Percentiles rank a stretch among this genome's conserved stretches.
Evolutionary conservation across 2,329 filamentous ascomycete species (phyloP).

Genomic region (Fusarium marasasianum): DNA sequence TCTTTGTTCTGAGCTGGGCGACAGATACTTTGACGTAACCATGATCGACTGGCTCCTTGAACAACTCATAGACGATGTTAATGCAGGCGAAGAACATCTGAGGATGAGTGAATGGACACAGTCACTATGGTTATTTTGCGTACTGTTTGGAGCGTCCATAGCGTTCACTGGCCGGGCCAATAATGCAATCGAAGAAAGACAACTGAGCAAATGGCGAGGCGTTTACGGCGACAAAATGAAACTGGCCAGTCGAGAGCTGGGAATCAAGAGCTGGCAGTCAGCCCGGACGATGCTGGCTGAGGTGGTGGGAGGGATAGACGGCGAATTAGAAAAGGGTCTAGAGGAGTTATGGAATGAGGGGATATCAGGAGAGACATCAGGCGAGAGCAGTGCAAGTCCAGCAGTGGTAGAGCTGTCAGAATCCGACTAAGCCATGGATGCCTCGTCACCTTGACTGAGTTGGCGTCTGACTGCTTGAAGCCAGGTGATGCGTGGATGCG

Average conservation of each 20-base stretch:
- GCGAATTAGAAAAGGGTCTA: slow-evolving; percentile 52
- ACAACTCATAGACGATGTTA: slow-evolving; percentile 56
- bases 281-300: slow-evolving; percentile 50
- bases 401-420: slow-evolving; percentile 41
- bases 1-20: slow-evolving; percentile 56
- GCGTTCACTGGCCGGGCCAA: slow-evolving; percentile 50
- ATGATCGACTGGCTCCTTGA: slow-evolving; percentile 58
- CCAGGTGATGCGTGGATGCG: slow-evolving; percentile 17
- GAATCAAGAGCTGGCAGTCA: slow-evolving; percentile 51
- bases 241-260: slow-evolving; percentile 51
- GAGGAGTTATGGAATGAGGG: slow-evolving; percentile 55
- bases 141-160: slow-evolving; percentile 56
- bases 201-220: slow-evolving; percentile 50
- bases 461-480: slow-evolving; percentile 16
- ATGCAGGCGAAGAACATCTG: slow-evolving; percentile 52
- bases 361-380: slow-evolving; percentile 31
- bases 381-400: slow-evolving; percentile 33
- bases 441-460: slow-evolving; percentile 3
- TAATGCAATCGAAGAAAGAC: slow-evolving; percentile 49
- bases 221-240: slow-evolving; percentile 54
- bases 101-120: slow-evolving; percentile 53
- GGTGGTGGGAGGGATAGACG: slow-evolving; percentile 53
- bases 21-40: slow-evolving; percentile 53
- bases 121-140: slow-evolving; percentile 57
- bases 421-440: slow-evolving; percentile 33